Evolutionary conservation across 768 basidiomycete genomes (phyloP).

Genomic region (Termitomyces sp.): DNA sequence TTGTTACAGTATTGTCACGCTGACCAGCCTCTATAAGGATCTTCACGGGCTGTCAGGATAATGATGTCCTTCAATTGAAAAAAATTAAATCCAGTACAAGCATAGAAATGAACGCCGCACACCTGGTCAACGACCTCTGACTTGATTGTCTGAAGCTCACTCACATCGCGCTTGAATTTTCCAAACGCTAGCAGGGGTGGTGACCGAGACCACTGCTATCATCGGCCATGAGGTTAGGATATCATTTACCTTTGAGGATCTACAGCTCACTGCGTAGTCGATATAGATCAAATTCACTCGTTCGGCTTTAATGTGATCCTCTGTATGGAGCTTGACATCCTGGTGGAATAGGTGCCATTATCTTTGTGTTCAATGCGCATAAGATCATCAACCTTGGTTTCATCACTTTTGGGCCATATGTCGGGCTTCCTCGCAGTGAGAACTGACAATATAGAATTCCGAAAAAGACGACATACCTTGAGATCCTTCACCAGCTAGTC

Average conservation of each 20-base stretch:
- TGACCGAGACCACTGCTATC: background rate
- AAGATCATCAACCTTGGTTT: background rate
- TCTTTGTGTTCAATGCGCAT: no score
- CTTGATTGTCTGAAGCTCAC: background rate
- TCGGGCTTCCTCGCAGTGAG: background rate
- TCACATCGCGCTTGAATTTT: background rate
- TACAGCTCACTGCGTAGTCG: background rate
- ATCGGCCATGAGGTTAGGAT: background rate
- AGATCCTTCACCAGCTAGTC: background rate
- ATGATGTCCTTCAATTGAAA: background rate
- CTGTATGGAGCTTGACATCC: background rate
- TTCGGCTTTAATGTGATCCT: background rate
- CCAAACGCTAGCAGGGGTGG: background rate
- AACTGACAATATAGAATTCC: background rate
- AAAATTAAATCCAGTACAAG: background rate
- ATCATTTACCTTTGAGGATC: background rate
- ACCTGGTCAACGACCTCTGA: background rate
- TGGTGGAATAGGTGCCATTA: background rate
- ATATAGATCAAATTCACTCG: no score
- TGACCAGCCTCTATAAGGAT: background rate
- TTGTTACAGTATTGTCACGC: background rate
- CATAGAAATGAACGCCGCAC: background rate
- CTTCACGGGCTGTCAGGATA: background rate
- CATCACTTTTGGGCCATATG: background rate
- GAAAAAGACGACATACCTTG: background rate